These are phyloP conservation scores for Cladosporium sp. DNA, from an alignment of 2,329 filamentous ascomycete species.

Conservation along the genomic window DNA sequence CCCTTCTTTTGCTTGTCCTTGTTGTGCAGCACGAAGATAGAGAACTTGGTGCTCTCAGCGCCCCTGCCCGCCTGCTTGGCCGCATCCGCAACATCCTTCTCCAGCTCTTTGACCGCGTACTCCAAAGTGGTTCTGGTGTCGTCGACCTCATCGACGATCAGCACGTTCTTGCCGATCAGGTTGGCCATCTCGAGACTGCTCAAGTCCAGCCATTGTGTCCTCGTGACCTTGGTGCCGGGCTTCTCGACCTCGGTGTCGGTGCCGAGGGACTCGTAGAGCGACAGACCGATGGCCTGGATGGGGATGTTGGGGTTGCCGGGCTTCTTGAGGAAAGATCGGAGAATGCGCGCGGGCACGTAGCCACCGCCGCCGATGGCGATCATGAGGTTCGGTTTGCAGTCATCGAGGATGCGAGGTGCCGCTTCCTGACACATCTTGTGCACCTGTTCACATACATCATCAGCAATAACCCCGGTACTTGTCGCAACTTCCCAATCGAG, in stretches of 20 bases:
- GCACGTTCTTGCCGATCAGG: constrained; percentile 82
- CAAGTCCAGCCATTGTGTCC: constrained; percentile 97
- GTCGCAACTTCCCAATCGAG: constrained; percentile 7
- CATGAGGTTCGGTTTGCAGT: constrained; percentile 91
- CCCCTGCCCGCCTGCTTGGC: constrained; percentile 66
- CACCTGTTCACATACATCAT: constrained; percentile 54
- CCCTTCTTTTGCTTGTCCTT: constrained; percentile 98
- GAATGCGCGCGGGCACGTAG: constrained; percentile 93
- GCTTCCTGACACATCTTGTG: constrained; percentile 95
- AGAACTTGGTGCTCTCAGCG: constrained; percentile 77
- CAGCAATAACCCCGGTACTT: not conserved
- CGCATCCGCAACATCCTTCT: constrained; percentile 88
- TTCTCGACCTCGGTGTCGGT: constrained; percentile 59
- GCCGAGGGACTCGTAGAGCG: constrained; percentile 83
- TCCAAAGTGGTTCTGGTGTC: constrained; percentile 92
- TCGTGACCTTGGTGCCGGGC: constrained; percentile 88
- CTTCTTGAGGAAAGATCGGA: constrained; percentile 95
- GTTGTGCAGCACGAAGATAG: constrained; percentile 96
- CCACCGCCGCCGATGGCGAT: constrained; percentile 97
- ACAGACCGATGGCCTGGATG: constrained; percentile 97
- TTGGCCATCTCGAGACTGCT: constrained; percentile 81
- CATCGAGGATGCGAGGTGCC: constrained; percentile 73
- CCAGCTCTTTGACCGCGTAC: constrained; percentile 85
- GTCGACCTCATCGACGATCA: constrained; percentile 94
- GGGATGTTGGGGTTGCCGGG: constrained; percentile 88